Evolutionary conservation across 2,329 filamentous ascomycete genomes (phyloP), one percentile per base, ranked within the genome.

Genomic region (Triangularia verruculosa): DNA sequence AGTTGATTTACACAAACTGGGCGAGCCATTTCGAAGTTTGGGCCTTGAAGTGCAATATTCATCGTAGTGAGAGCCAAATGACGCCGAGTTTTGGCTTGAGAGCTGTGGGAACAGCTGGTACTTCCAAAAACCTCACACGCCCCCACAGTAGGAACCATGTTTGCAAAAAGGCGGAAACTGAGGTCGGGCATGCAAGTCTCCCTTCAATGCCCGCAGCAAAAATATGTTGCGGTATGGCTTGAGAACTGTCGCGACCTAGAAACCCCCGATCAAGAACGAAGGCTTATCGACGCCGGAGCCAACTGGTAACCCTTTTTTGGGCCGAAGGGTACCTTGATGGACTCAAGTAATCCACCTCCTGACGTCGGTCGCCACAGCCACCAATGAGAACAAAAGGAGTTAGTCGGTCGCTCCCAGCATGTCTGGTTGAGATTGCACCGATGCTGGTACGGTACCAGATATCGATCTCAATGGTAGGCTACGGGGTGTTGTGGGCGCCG

Each of bases 31-130:
- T 72, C 85, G 89, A 66, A 90, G 86, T 4, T 80, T 95, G 62
- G 91, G 91, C 12, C 76, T 95, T 62, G 91, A 94, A 77, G 81
- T 95, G 53, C 91, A 93, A 73, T 95, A 93, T 77, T 94, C 91
- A 11, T 92, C 89, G 24, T 92, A 39, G 55, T 51, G 17, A 32
- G 17, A 32, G 4, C 4, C 27, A 32, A 12, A 22, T 24, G 9
- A 15, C 13, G 53, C 51, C 17, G 20, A 7, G 15, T 28, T 17
- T 34, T 6, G n/a, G n/a, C n/a, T n/a, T n/a, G n/a, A n/a, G n/a
- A n/a, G n/a, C n/a, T n/a, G n/a, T n/a, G n/a, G n/a, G n/a, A n/a
- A n/a, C n/a, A n/a, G n/a, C n/a, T n/a, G n/a, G n/a, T n/a, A n/a
- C n/a, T n/a, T n/a, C n/a, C n/a, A n/a, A n/a, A n/a, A n/a, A n/a